Evolutionary conservation across 75 land plant species (phyloP), one percentile per base, ranked within the genome.

Genomic region (Sequoia sempervirens): DNA sequence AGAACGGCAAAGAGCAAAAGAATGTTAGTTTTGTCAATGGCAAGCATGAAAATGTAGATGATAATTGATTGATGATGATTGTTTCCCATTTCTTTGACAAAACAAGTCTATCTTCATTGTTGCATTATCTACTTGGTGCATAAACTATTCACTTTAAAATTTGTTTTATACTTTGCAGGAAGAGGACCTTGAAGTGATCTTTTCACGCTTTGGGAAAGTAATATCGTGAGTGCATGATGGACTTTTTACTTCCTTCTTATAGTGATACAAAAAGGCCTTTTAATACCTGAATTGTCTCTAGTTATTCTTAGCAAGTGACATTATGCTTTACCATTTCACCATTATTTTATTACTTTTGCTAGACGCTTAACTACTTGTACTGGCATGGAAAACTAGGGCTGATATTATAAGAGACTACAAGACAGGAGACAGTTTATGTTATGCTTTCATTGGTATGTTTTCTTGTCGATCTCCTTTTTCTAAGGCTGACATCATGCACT

Each of bases 361-460:
- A 20, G 66, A 61, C 45, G 18, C 28, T 84, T 26, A 80, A 32
- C 34, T 50, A 32, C 14, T 40, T 40, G 76, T 69, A 12, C 34
- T 68, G 56, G 14, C 18, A 61, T 45, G 34, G 26, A 50, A 23
- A 53, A 74, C 70, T 91, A 97, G 99, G 82, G 98, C 99, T 80
- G 98, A 97, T 74, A 86, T 97, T 36, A 97, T 97, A 54, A 93
- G 99, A 82, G 99, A 97, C 82, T 93, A 86, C 83, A 97, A 97
- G 83, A 97, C 98, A 68, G 98, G 98, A 56, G 99, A 96, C 84
- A 97, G 99, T 83, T 89, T 97, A 82, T 94, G 96, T 83, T 97
- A 97, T 90, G 99, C 96, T 68, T 97, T 97, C 74, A 96, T 97
- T 79, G 99, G 99, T 97, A 84, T 72, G 90, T 84, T 38, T 56